Base-by-base conservation (phyloP, 169 alveolate genomes). In the Plasmodium inui region DNA sequence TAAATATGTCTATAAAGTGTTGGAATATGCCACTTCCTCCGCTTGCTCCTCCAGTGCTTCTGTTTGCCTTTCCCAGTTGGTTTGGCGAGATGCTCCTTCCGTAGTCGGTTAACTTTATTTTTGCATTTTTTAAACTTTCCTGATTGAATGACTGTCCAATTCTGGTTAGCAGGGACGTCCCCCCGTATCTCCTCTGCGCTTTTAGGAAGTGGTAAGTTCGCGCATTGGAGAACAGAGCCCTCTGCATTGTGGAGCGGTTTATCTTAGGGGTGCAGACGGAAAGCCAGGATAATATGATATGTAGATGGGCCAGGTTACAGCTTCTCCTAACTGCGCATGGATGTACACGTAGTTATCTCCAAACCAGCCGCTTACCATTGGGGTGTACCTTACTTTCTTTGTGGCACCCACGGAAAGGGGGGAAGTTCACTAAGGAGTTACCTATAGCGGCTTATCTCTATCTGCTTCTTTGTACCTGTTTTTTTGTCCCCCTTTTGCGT, bases 101-200 rank as follows among this genome's bases (percentile, higher is more conserved):
- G 17, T 84, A 30, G 17, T 76, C 39, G 41, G 26, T 55, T 26
- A 86, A 44, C 70, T 86, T 86, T 19, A 37, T 86, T 74, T 86
- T 86, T 39, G 81, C 81, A 76, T 86, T 86, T 86, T 37, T 86
- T 37, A 86, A 34, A 86, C 41, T 53, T 14, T 86, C 93, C 80
- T 86, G 93, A 28, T 86, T 86, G 70, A 86, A 86, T 22, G 93
- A 74, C 22, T 86, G 93, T 5, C 93, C 93, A 22, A 86, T 86
- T 39, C 55, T 74, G 22, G 80, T 86, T 44, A 86, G 32, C n/a
- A 86, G 61, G 7, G 93, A 86, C n/a, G 93, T 50, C 26, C 93
- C 93, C 39, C 93, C 93, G 41, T 76, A 70, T 76, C 71, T 74
- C 50, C 81, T 86, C 80, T 76, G 57, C 26, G 44, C 32, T 53